These are phyloP conservation scores for Metarhizium brunneum DNA, from an alignment of 2,329 filamentous ascomycete species.

Conservation along the genomic window DNA sequence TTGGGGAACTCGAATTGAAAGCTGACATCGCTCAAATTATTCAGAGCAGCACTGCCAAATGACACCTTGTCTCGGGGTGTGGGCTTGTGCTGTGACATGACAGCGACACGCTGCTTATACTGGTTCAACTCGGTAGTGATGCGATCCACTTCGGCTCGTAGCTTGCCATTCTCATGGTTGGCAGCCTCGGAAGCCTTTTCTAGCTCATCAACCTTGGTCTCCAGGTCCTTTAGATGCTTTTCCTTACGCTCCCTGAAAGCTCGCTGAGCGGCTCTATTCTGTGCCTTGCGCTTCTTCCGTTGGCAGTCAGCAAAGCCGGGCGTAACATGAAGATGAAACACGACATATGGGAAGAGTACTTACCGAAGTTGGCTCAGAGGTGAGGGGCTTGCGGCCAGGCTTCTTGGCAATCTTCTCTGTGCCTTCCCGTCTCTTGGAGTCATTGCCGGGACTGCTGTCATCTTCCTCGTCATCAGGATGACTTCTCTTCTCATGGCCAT, in stretches of 20 bases:
- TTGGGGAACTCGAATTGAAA: conserved; percentile 96
- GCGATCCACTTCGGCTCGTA: conserved; percentile 82
- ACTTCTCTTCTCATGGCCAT: conserved; percentile 59
- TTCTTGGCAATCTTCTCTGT: conserved; percentile 88
- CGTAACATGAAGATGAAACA: neutral
- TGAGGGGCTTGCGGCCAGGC: conserved; percentile 90
- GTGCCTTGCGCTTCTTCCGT: conserved; percentile 81
- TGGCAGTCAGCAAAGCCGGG: conserved; percentile 7
- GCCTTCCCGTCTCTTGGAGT: conserved; percentile 66
- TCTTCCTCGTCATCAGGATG: conserved; percentile 63
- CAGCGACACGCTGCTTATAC: conserved; percentile 77
- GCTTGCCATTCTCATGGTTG: conserved; percentile 74
- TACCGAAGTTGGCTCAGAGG: conserved; percentile 91
- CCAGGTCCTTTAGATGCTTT: conserved; percentile 77
- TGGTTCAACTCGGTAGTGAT: conserved; percentile 78
- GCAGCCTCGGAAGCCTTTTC: conserved; percentile 77
- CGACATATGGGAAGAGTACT: conserved; percentile 29
- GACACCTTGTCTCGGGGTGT: conserved; percentile 29
- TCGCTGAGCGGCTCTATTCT: conserved; percentile 85
- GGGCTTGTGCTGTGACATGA: conserved; percentile 32
- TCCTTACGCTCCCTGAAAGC: conserved; percentile 94
- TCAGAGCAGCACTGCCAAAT: conserved; percentile 39
- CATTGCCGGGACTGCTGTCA: conserved; percentile 36
- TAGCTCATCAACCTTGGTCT: conserved; percentile 65
- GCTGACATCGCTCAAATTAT: conserved; percentile 61